Conservation (phyloP, 208 protist species). For the Trypanosoma avium region DNA sequence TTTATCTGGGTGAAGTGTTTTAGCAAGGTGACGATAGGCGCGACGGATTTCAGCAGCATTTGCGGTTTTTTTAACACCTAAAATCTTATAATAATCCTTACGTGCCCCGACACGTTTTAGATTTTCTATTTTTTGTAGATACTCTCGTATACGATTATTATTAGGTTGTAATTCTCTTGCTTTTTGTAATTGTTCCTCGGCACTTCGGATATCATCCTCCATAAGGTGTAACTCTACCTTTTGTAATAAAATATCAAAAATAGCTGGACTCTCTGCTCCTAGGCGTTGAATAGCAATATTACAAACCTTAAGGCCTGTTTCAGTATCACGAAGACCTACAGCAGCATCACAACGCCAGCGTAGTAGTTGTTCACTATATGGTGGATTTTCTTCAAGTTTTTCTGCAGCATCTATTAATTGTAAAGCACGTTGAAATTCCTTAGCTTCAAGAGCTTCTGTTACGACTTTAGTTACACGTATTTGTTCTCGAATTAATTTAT, state of each 20-base stretch:
- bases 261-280: constrained; percentile 39
- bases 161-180: constrained; percentile 31
- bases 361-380: constrained; percentile 67
- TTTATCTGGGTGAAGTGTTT: constrained; percentile 89
- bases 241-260: constrained; percentile 52
- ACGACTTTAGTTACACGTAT: constrained; percentile 43
- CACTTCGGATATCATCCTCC: constrained; percentile 63
- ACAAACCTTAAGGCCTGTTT: constrained; percentile 57
- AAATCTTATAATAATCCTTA: constrained; percentile 93
- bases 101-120: constrained; percentile 46
- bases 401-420: constrained; percentile 44
- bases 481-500: constrained; percentile 71
- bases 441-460: constrained; percentile 30
- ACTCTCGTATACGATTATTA: constrained; percentile 32
- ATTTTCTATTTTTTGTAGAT: constrained; percentile 57
- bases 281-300: constrained; percentile 35
- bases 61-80: constrained; percentile 87
- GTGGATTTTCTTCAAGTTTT: constrained; percentile 45
- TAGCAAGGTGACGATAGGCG: constrained; percentile 89
- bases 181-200: constrained; percentile 42
- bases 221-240: constrained; percentile 81
- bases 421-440: constrained; percentile 54
- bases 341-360: constrained; percentile 80
- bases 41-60: constrained; percentile 79
- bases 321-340: constrained; percentile 54